A percentile compares a stretch with the other conserved stretches of the same genome.
phyloP scores from a whole-genome alignment of 2,329 filamentous ascomycete genomes.

The Emericellopsis cladophorae region DNA sequence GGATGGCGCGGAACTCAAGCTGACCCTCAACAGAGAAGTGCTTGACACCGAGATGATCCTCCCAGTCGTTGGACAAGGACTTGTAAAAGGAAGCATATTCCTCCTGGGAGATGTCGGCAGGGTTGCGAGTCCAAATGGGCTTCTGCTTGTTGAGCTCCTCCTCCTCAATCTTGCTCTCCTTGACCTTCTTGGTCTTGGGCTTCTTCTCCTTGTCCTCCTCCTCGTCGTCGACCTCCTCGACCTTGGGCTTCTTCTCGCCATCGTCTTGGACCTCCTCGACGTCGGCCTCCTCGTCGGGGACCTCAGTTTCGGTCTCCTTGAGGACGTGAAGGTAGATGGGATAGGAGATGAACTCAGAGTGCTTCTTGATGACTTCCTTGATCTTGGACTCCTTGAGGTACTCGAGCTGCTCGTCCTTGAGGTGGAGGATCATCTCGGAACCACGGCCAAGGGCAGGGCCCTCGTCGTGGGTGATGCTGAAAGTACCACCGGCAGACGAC shows the following conservation, averaged over 20 bases:
- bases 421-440: slow-evolving; percentile 94
- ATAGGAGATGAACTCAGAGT: slow-evolving; percentile 99
- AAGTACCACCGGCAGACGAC: slow-evolving; percentile 93
- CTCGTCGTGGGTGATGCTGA: slow-evolving; percentile 84
- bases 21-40: slow-evolving; percentile 99
- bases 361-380: slow-evolving; percentile 99
- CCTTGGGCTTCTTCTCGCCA: slow-evolving; percentile 90
- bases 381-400: slow-evolving; percentile 98
- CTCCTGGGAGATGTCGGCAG: slow-evolving; percentile 84
- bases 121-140: slow-evolving; percentile 99
- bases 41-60: slow-evolving; percentile 98
- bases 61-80: slow-evolving; percentile 99
- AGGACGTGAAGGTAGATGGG: slow-evolving; percentile 99
- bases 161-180: slow-evolving; percentile 97
- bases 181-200: slow-evolving; percentile 98
- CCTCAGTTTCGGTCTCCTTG: slow-evolving; percentile 99
- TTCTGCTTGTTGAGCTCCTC: slow-evolving; percentile 99
- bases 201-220: slow-evolving; percentile 83
- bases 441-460: slow-evolving; percentile 85
- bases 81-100: slow-evolving; percentile 99
- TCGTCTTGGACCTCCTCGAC: slow-evolving; percentile 53
- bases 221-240: slow-evolving; percentile 81
- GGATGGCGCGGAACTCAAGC: slow-evolving; percentile 98
- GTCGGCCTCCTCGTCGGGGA: slow-evolving; percentile 88
- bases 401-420: slow-evolving; percentile 98